Conservation (phyloP, 345 rosid genomes). For the Barbarea vulgaris region DNA sequence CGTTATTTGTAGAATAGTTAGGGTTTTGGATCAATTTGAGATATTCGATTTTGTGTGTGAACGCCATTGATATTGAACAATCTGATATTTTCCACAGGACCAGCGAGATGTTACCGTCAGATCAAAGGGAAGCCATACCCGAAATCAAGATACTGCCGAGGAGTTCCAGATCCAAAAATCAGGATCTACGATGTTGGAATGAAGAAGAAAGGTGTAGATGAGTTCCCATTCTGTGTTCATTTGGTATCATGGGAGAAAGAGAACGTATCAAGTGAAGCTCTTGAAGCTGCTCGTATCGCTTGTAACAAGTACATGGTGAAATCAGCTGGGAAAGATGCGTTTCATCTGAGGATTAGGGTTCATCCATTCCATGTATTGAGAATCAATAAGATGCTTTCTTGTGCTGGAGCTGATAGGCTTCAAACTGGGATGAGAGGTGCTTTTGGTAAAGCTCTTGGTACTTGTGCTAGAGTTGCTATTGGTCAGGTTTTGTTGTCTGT, state of each 20-base stretch:
- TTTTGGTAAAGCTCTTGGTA: constrained; percentile 61
- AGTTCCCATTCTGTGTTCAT: constrained; percentile 68
- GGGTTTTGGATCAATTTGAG: not conserved
- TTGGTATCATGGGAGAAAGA: constrained; percentile 73
- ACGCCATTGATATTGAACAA: not conserved
- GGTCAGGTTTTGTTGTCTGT: constrained; percentile 66
- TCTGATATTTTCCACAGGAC: constrained; percentile 3
- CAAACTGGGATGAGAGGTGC: constrained; percentile 72
- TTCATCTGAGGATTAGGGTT: constrained; percentile 61
- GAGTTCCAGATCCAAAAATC: constrained; percentile 66
- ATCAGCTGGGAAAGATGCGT: constrained; percentile 64
- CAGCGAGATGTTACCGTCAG: constrained; percentile 54
- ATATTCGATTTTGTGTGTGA: not conserved
- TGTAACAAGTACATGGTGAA: constrained; percentile 69
- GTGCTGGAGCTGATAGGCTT: constrained; percentile 73
- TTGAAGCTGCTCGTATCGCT: constrained; percentile 72
- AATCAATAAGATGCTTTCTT: constrained; percentile 73
- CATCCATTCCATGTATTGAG: constrained; percentile 64
- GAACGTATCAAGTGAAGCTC: constrained; percentile 66
- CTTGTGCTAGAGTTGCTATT: constrained; percentile 56
- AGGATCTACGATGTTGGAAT: constrained; percentile 69
- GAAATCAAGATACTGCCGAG: constrained; percentile 58
- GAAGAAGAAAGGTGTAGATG: constrained; percentile 68
- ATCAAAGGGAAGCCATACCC: constrained; percentile 71
- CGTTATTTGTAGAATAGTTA: not conserved